Conservation (phyloP, 495 filamentous ascomycete species). For the Jackrogersella minutella region DNA sequence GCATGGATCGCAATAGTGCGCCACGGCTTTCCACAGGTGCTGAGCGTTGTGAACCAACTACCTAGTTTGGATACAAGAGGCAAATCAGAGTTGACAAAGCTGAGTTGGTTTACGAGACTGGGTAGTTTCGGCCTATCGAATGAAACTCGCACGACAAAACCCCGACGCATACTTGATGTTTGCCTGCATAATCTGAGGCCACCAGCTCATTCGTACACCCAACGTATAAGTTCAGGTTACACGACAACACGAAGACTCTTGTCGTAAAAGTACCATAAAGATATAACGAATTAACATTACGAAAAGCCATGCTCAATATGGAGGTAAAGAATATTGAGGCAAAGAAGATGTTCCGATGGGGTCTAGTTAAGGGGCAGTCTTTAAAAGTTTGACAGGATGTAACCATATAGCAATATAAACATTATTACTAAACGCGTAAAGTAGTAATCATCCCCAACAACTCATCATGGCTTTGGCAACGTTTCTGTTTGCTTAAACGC, state of each 20-base stretch:
- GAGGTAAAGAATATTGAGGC: not conserved
- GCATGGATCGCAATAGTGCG: constrained; percentile 32
- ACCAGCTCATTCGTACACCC: constrained; percentile 30
- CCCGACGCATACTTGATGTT: constrained; percentile 37
- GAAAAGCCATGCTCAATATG: too few species aligned
- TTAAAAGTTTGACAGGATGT: not conserved
- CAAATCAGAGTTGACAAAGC: constrained; percentile 24
- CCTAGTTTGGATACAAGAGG: constrained; percentile 16
- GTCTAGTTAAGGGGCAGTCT: not conserved
- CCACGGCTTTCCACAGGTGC: constrained; percentile 36
- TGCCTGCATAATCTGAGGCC: constrained; percentile 39
- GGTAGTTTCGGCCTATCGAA: constrained; percentile 25
- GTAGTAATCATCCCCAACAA: not conserved
- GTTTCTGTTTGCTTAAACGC: not conserved
- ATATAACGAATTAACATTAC: not conserved
- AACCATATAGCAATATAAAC: not conserved
- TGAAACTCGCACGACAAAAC: constrained; percentile 35
- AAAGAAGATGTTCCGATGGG: not conserved
- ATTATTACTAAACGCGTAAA: not conserved
- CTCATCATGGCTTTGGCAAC: not conserved
- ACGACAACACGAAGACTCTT: not conserved
- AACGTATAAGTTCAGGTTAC: constrained; percentile 28
- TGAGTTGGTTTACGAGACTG: constrained; percentile 11
- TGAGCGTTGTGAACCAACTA: constrained; percentile 30
- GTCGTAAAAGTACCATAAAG: not conserved